Evolutionary conservation across 176 grass and related monocot species (phyloP).

Genomic region (Avena insularis): DNA sequence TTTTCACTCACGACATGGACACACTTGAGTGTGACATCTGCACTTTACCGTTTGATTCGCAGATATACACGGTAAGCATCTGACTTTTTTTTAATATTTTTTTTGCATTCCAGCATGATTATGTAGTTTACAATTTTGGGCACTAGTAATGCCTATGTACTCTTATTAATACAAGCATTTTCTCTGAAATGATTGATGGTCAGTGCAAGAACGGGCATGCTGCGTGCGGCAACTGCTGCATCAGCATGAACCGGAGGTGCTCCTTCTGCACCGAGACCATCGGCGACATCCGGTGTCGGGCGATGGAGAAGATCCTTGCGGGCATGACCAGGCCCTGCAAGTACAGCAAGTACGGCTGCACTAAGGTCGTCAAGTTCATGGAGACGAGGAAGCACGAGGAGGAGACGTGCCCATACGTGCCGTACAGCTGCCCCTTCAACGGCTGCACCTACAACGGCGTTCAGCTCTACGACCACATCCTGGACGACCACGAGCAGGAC

Average conservation of each 20-base stretch:
- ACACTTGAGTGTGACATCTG: background rate
- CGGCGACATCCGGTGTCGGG: background rate
- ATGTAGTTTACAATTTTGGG: background rate
- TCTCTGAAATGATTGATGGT: background rate
- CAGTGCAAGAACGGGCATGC: background rate
- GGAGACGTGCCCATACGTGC: background rate
- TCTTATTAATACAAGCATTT: background rate
- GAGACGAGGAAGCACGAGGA: conserved; percentile 13
- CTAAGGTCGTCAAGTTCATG: background rate
- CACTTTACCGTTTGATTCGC: background rate
- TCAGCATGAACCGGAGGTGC: background rate
- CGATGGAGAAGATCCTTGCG: conserved; percentile 1
- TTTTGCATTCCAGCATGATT: background rate
- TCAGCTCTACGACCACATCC: background rate
- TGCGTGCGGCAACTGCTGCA: background rate
- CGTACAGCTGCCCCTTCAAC: background rate
- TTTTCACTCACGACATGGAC: conserved; percentile 1
- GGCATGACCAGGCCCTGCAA: background rate
- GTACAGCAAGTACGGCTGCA: background rate
- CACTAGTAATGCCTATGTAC: background rate
- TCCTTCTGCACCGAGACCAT: background rate
- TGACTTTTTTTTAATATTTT: too few relatives aligned
- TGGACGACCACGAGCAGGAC: background rate
- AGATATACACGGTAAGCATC: background rate
- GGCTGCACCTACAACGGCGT: background rate